phyloP scores from a whole-genome alignment of 2,329 filamentous ascomycete genomes.

The Botryotinia calthae region DNA sequence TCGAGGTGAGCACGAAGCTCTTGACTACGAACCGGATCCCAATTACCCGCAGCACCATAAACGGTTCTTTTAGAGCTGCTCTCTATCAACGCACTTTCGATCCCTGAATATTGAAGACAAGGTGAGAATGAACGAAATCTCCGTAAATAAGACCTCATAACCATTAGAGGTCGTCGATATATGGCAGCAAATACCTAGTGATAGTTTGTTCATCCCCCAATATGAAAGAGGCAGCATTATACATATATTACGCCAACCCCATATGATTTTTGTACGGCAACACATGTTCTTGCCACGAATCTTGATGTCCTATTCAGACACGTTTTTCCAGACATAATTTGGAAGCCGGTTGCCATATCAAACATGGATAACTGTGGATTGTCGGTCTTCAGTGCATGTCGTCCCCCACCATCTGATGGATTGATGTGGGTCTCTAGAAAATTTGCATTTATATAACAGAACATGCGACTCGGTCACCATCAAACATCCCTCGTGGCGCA shows the following conservation, averaged over 20 bases:
- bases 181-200: neutral
- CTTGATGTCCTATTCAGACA: too few relatives aligned
- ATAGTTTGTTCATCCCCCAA: neutral
- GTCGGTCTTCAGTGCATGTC: neutral
- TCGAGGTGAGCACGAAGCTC: neutral
- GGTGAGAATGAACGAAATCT: neutral
- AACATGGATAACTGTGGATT: neutral
- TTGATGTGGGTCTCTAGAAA: neutral
- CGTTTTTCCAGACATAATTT: neutral
- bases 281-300: neutral
- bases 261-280: neutral
- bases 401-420: conserved; percentile 8
- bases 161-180: neutral
- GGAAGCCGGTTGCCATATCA: neutral
- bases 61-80: neutral
- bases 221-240: neutral
- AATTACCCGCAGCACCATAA: neutral
- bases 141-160: neutral
- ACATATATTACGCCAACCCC: too few relatives aligned
- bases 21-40: neutral
- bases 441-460: neutral
- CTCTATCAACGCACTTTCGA: neutral
- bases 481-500: conserved; percentile 18
- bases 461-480: neutral
- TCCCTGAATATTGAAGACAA: neutral